Conservation (phyloP, 768 basidiomycete genomes). For the Tulasnella sp. region DNA sequence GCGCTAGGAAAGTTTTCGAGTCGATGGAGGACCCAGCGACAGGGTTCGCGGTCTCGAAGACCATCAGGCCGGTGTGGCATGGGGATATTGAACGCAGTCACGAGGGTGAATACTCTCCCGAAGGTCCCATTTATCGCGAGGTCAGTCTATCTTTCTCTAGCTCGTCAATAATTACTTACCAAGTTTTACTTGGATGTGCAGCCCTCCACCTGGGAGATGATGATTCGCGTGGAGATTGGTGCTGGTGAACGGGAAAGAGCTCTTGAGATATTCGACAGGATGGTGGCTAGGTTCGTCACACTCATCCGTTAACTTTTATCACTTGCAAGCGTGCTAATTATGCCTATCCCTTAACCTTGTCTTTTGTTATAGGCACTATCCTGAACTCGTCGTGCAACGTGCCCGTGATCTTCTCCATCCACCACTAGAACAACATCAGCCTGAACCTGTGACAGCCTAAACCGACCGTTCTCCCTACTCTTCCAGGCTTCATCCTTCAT, state of each 20-base stretch:
- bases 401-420: slow-evolving; percentile 4
- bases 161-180: slow-evolving; percentile 7
- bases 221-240: slow-evolving; percentile 85
- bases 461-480: not conserved
- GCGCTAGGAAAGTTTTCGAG: slow-evolving; percentile 72
- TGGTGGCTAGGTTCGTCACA: slow-evolving; percentile 64
- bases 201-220: slow-evolving; percentile 91
- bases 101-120: slow-evolving; percentile 27
- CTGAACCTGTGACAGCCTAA: not conserved
- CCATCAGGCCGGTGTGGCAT: slow-evolving; percentile 38
- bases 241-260: slow-evolving; percentile 65
- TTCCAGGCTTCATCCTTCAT: not conserved
- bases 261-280: slow-evolving; percentile 50
- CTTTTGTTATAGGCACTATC: not conserved
- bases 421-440: not conserved
- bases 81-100: slow-evolving; percentile 30
- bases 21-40: slow-evolving; percentile 63
- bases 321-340: too few species aligned
- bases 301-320: slow-evolving; percentile 10
- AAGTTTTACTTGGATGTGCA: slow-evolving; percentile 25
- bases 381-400: slow-evolving; percentile 4
- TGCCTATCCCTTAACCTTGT: not conserved
- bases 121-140: slow-evolving; percentile 72
- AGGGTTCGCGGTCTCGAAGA: slow-evolving; percentile 86
- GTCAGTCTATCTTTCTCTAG: slow-evolving; percentile 31